Percentiles rank a stretch among this genome's conserved stretches.
phyloP scores from a whole-genome alignment of 2,329 filamentous ascomycete genomes.

The Monosporascus sp. region DNA sequence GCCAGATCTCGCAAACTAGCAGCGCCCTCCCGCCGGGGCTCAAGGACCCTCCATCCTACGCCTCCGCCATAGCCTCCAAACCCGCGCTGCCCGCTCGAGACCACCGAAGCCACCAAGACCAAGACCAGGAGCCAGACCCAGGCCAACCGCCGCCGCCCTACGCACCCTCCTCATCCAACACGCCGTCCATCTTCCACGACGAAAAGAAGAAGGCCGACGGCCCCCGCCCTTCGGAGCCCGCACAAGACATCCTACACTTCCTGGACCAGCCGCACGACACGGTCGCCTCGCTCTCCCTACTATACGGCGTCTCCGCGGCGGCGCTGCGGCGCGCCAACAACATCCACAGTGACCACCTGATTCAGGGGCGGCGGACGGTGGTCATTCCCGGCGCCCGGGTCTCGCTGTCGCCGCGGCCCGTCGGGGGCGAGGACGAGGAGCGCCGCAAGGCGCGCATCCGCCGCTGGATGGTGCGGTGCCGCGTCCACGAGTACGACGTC shows the following conservation, averaged over 20 bases:
- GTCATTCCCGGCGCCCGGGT: constrained; percentile 65
- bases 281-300: constrained; percentile 61
- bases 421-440: constrained; percentile 73
- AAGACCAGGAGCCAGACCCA: not conserved
- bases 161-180: constrained; percentile 13
- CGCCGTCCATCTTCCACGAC: not conserved
- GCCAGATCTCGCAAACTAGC: constrained; percentile 58
- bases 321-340: constrained; percentile 63
- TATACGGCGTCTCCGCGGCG: constrained; percentile 61
- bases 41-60: constrained; percentile 63
- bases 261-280: constrained; percentile 65
- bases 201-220: constrained; percentile 24
- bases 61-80: constrained; percentile 30
- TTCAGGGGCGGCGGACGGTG: constrained; percentile 63
- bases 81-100: constrained; percentile 8
- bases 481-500: constrained; percentile 71
- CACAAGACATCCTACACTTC: constrained; percentile 69
- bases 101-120: not conserved
- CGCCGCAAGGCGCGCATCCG: constrained; percentile 63
- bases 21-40: constrained; percentile 56
- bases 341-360: constrained; percentile 64
- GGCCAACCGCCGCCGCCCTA: constrained; percentile 36
- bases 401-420: constrained; percentile 62
- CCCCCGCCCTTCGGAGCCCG: constrained; percentile 22
- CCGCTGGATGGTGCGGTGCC: constrained; percentile 74